phyloP scores from a whole-genome alignment of 345 rosid species.

The Salix caprea region DNA sequence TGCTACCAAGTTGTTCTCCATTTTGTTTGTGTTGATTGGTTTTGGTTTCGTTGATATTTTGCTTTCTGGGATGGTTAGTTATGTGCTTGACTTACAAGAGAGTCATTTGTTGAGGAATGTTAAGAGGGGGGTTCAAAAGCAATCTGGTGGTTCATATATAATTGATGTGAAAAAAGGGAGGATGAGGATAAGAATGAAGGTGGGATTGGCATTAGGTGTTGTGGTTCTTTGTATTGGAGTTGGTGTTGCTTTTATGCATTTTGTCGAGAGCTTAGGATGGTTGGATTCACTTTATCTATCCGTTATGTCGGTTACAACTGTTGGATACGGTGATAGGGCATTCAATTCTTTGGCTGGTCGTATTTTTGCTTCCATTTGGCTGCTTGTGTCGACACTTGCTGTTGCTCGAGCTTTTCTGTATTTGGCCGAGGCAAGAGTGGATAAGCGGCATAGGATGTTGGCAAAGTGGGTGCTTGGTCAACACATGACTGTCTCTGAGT shows the following conservation, averaged over 20 bases:
- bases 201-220: slow-evolving; percentile 81
- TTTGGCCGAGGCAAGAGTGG: slow-evolving; percentile 87
- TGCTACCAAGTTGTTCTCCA: slow-evolving; percentile 68
- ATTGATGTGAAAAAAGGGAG: slow-evolving; percentile 89
- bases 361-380: slow-evolving; percentile 76
- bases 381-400: slow-evolving; percentile 86
- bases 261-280: slow-evolving; percentile 69
- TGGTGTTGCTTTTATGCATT: slow-evolving; percentile 79
- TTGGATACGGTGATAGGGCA: slow-evolving; percentile 86
- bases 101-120: slow-evolving; percentile 57
- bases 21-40: slow-evolving; percentile 83
- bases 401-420: slow-evolving; percentile 77
- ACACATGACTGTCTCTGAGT: slow-evolving; percentile 75
- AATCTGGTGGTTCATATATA: slow-evolving; percentile 45
- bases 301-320: slow-evolving; percentile 93
- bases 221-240: slow-evolving; percentile 78
- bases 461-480: slow-evolving; percentile 80
- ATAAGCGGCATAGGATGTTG: slow-evolving; percentile 71
- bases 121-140: slow-evolving; percentile 36
- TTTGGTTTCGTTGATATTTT: slow-evolving; percentile 73
- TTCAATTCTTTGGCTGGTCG: slow-evolving; percentile 63
- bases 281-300: slow-evolving; percentile 83
- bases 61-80: slow-evolving; percentile 75
- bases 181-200: slow-evolving; percentile 94
- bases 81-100: slow-evolving; percentile 92